Evolutionary conservation across 441 rosid genomes (phyloP), one percentile per base, ranked within the genome.

Genomic region (Brassica balearica): DNA sequence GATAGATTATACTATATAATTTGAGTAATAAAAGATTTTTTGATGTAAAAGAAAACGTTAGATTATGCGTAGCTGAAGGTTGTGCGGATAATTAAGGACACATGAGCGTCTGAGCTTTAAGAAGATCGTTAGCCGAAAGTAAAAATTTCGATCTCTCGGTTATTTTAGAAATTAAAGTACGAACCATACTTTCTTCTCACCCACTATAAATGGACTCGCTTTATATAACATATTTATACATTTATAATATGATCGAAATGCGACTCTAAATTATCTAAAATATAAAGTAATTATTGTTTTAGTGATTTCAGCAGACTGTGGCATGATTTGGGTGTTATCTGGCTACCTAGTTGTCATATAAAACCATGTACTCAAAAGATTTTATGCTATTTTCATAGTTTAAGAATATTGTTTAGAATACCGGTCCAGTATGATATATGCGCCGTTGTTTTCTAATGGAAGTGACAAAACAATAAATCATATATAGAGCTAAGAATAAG

Each of bases 81-180:
- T 69, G 65, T 6, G 20, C 7, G 65, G 43, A 77, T 70, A 70
- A 77, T 77, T 63, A 70, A 63, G 71, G 4, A 65, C 80, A 63
- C 80, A 77, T 70, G 75, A 64, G 75, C 64, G 58, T 70, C 8
- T 69, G 3, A 41, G 5, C n/a, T 41, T 41, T 41, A 41, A 63
- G 64, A 76, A 25, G 55, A 20, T 69, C 69, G 70, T 20, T 69
- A 34, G 75, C 75, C 75, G 75, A 76, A 76, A 69, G 80, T 62
- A 12, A 48, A 63, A 19, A 27, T n/a, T 14, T 51, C 32, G n/a
- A 51, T 53, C 62, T 41, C 48, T 41, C 48, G n/a, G 4, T 41
- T 41, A 41, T 38, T 38, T 38, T 41, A 41, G 48, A 41, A 41
- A 41, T 63, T 53, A 36, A 48, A 76, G 74, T 62, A 69, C 64